Evolutionary conservation across 2,329 filamentous ascomycete genomes (phyloP), one percentile per base, ranked within the genome.

Genomic region (Phyllosticta citribraziliensis): DNA sequence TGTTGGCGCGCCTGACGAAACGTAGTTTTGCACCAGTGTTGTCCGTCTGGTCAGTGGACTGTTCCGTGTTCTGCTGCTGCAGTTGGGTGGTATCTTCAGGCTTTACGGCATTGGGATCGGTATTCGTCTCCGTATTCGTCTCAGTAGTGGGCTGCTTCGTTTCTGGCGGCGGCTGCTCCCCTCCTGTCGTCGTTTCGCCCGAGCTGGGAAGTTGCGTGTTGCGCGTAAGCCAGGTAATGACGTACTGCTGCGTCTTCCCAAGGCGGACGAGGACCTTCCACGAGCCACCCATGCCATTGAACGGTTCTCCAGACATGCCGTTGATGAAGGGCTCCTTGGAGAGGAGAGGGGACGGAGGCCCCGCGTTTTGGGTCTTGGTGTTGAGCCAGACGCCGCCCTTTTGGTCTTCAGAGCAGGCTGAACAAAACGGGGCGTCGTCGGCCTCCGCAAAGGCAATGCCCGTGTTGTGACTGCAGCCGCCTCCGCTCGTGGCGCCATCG

Each of bases 391-490:
- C 14, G 6, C 14, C n/a, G 17, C 40, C 40, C 14, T 17, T 3
- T n/a, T 47, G 40, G 14, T 47, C 40, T n/a, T 47, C 40, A 5
- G 40, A 17, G 17, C 40, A 47, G 14, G 40, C 40, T 14, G 40
- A 47, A 14, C 14, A n/a, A 1, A n/a, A 86, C 4, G 84, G 84
- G 17, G 79, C 74, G 14, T 75, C 78, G 57, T 84, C 82, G 25
- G 83, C 82, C 22, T 79, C 81, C 68, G 84, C 84, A 59, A 86
- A 80, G 8, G 82, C 82, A 61, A 86, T 85, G 60, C 83, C 83
- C 0, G 82, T 85, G 72, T 86, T 86, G 76, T 86, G 82, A 4
- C 79, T 83, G 74, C 84, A 86, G n/a, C 83, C 83, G 78, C 82
- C 85, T 14, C 76, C 75, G 60, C 79, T 82, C 51, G 78, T 79